phyloP scores from a whole-genome alignment of 371 early-diverging fungal species.

The Haplosporangium sp. region DNA sequence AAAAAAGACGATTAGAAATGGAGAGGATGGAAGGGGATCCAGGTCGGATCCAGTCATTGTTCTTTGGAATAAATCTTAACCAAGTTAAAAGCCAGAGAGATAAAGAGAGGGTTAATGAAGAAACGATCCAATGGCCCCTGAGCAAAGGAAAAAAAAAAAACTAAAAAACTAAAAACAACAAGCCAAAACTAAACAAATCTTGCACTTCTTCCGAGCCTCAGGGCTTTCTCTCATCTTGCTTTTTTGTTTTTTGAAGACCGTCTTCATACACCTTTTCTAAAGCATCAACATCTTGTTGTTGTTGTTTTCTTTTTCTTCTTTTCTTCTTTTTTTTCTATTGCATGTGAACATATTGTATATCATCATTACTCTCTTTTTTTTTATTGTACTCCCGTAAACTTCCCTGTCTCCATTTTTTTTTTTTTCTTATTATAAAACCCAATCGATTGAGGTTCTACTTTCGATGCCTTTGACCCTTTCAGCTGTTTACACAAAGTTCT shows the following conservation, averaged over 20 bases:
- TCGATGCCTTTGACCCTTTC: not conserved
- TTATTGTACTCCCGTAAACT: not conserved
- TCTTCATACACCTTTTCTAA: not conserved
- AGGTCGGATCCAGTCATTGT: not conserved
- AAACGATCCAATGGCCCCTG: no score
- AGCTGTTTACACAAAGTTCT: not conserved
- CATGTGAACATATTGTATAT: not conserved
- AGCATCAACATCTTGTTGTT: not conserved
- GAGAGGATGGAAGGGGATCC: not conserved
- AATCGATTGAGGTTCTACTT: constrained; percentile 1
- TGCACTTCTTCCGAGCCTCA: not conserved
- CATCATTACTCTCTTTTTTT: not conserved
- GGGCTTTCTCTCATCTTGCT: not conserved
- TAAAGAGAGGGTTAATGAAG: not conserved
- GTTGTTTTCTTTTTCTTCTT: no score
- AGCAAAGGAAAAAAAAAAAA: no score
- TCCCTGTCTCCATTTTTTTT: not conserved
- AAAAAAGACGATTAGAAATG: not conserved
- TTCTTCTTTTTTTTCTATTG: not conserved
- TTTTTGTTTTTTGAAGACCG: not conserved
- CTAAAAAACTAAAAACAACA: not conserved
- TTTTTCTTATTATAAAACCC: not conserved
- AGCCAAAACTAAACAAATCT: not conserved
- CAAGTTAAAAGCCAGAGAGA: not conserved
- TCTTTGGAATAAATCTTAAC: not conserved